Evolutionary conservation across 225 moss, liverwort and hornwort genomes (phyloP).

Genomic region (Polytrichum formosum): DNA sequence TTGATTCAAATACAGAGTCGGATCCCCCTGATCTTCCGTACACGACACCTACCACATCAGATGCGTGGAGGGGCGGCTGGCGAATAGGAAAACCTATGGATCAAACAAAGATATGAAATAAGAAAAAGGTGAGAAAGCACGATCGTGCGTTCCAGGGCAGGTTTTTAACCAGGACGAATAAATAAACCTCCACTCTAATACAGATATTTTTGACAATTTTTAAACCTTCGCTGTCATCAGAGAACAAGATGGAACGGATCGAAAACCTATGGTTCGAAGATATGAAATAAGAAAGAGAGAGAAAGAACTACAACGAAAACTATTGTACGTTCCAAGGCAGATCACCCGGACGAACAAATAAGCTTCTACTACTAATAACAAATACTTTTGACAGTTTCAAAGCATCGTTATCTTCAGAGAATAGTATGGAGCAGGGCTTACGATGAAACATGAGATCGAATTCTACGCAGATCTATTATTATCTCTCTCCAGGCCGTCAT

Average conservation of each 20-base stretch:
- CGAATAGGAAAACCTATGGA: no score
- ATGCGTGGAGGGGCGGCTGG: no score
- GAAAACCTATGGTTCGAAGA: neutral
- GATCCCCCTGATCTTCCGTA: neutral
- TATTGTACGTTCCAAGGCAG: slow-evolving; percentile 7
- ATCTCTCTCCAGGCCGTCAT: no score
- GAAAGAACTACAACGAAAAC: neutral
- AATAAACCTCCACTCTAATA: no score
- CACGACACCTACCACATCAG: neutral
- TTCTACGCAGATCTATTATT: no score
- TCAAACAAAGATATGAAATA: neutral
- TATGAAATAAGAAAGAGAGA: neutral
- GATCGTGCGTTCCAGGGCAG: no score
- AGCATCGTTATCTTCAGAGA: neutral
- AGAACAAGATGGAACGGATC: no score
- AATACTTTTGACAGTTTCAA: neutral
- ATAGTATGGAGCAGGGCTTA: neutral
- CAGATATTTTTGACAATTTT: no score
- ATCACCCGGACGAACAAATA: neutral
- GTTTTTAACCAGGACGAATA: no score
- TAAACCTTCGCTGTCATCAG: neutral
- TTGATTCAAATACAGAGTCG: neutral
- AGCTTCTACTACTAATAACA: neutral
- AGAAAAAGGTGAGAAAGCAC: neutral
- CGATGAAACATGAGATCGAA: neutral